phyloP scores from a whole-genome alignment of 2,329 filamentous ascomycete genomes.

The Chaetomium olivaceum region DNA sequence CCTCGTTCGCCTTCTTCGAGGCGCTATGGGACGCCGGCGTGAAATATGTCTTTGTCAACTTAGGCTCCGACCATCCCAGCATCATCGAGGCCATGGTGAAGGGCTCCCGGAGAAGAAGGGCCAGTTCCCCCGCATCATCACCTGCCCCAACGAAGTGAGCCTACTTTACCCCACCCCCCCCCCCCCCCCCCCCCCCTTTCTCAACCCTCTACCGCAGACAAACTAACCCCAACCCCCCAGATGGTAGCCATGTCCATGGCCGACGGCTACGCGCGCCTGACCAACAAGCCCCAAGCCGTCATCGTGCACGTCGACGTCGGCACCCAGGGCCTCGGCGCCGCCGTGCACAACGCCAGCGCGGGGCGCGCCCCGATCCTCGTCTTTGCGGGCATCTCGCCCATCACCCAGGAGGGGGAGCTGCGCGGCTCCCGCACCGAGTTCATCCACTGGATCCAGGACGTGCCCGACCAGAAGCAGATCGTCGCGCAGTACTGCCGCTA shows the following conservation, averaged over 20 bases:
- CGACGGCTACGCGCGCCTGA: constrained; percentile 69
- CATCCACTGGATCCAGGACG: constrained; percentile 48
- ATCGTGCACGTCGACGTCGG: constrained; percentile 75
- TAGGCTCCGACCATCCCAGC: constrained; percentile 65
- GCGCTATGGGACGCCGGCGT: constrained; percentile 71
- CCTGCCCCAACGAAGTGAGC: constrained; percentile 69
- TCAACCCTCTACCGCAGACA: not conserved
- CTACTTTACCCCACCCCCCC: not conserved
- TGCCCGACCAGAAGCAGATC: constrained; percentile 50
- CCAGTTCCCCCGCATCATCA: constrained; percentile 67
- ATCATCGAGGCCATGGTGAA: constrained; percentile 77
- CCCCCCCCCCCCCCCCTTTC: not conserved
- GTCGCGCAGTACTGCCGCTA: constrained; percentile 85
- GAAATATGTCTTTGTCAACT: constrained; percentile 60
- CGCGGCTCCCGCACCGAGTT: constrained; percentile 44
- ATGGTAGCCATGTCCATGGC: constrained; percentile 78
- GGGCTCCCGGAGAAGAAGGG: constrained; percentile 64
- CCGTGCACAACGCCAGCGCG: constrained; percentile 69
- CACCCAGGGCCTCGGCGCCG: constrained; percentile 70
- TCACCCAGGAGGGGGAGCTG: constrained; percentile 47
- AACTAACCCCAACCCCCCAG: constrained; percentile 38
- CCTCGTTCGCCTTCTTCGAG: constrained; percentile 81
- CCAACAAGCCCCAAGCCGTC: constrained; percentile 66
- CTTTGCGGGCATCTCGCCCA: constrained; percentile 47
- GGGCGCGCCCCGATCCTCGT: constrained; percentile 64